Base-by-base conservation (phyloP, 345 rosid species). In the Sonneratia alba region DNA sequence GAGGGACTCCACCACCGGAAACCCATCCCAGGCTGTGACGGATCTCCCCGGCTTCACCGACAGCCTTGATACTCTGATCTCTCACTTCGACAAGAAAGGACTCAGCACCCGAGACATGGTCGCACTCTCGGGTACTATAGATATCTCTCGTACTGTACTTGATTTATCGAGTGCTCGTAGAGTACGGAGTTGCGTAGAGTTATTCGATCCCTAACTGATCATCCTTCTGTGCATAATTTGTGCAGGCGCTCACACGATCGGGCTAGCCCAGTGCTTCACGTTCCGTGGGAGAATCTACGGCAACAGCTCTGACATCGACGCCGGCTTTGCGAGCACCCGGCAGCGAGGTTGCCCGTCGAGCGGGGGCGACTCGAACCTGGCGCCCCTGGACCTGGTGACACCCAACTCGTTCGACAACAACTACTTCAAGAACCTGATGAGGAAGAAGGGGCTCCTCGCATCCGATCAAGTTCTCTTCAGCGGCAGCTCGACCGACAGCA, bases 81-180 rank as follows among this genome's bases (percentile, higher is more conserved):
- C 49, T 16, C 78, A 76, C 69, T 85, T 91, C 43, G 40, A 38
- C 2, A 76, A 75, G 3, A 86, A 86, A 38, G 90, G 90, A 2
- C 85, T 90, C 7, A 81, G 77, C 72, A 80, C 79, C 9, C 75
- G 78, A 57, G 91, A 86, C 74, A 86, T 86, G 65, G 93, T 88
- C 61, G 92, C 92, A 32, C 75, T 90, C 27, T 87, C 89, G 34
- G 89, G 69, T 74, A 38, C 34, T 7, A 36, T 53, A 7, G 8
- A 8, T 61, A 53, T 4, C 45, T 4, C 45, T 4, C 45, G 0
- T 42, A 42, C 7, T 42, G 45, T 42, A 4, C 45, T 42, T 42
- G 7, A 4, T 42, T 42, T 0, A 42, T 9, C 7, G 1, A 42
- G 45, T 27, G 32, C 32, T 27, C 32, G 32, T 27, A 27, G 32